Conservation (phyloP, 2,329 filamentous ascomycete genomes). For the Ascosphaera aggregata region DNA sequence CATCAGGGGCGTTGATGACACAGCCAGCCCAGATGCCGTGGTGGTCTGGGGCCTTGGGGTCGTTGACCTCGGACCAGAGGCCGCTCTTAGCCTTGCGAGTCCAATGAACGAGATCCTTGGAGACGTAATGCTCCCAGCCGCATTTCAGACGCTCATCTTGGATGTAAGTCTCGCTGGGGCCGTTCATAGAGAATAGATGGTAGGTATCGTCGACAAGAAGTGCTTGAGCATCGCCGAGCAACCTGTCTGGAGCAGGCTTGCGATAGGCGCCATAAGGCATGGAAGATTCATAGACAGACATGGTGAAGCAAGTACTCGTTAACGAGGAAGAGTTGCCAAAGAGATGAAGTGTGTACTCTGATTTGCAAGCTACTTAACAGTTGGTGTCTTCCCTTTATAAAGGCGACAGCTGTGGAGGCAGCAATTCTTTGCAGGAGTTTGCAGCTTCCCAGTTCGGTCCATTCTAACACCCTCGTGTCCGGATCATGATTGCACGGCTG, state of each 20-base stretch:
- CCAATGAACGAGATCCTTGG: slow-evolving; percentile 12
- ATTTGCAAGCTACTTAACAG: no score
- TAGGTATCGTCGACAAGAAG: slow-evolving; percentile 13
- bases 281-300: not conserved
- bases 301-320: no score
- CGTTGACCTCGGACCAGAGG: slow-evolving; percentile 8
- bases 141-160: slow-evolving; percentile 13
- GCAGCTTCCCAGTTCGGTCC: no score
- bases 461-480: no score
- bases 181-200: slow-evolving; percentile 13
- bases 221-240: not conserved
- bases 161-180: slow-evolving; percentile 11
- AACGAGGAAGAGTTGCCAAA: no score
- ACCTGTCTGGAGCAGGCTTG: not conserved
- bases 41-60: slow-evolving; percentile 9
- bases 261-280: not conserved
- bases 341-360: no score
- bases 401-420: no score
- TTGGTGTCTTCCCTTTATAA: no score
- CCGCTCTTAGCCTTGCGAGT: slow-evolving; percentile 9
- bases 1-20: slow-evolving; percentile 12
- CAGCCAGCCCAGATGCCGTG: slow-evolving; percentile 16
- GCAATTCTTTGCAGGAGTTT: no score
- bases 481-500: no score
- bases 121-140: slow-evolving; percentile 13